phyloP scores from a whole-genome alignment of 2,329 filamentous ascomycete genomes.

The Alternaria ventricosa region DNA sequence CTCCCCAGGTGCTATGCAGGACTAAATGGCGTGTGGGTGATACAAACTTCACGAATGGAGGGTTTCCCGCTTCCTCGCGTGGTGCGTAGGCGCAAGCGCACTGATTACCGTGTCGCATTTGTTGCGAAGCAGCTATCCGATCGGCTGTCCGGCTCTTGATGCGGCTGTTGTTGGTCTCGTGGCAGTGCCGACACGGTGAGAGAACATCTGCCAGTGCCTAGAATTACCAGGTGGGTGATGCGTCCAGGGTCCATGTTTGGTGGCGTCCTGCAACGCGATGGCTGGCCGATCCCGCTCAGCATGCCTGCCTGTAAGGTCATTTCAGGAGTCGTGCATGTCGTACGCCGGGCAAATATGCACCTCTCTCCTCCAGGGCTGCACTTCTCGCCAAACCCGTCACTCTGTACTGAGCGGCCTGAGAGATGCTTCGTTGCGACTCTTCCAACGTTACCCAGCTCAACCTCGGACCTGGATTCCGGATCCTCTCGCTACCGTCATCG shows the following conservation, averaged over 20 bases:
- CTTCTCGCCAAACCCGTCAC: constrained; percentile 14
- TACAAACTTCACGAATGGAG: constrained; percentile 36
- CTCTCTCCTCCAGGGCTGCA: constrained; percentile 15
- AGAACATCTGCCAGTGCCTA: neutral
- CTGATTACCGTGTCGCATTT: constrained; percentile 38
- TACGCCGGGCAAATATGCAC: constrained; percentile 27
- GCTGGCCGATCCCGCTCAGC: neutral
- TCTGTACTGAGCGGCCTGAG: constrained; percentile 13
- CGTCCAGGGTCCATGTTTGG: constrained; percentile 12
- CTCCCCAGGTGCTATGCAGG: constrained; percentile 22
- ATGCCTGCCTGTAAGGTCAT: constrained; percentile 20
- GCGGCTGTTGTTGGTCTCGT: constrained; percentile 22
- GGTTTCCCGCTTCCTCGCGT: constrained; percentile 34
- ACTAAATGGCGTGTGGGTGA: constrained; percentile 29
- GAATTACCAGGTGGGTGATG: constrained; percentile 1
- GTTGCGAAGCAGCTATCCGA: constrained; percentile 32
- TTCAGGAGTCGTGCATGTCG: constrained; percentile 37
- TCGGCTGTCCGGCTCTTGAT: constrained; percentile 30
- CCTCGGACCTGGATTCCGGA: constrained; percentile 43
- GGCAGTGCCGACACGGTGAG: constrained; percentile 13
- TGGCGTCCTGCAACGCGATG: constrained; percentile 16
- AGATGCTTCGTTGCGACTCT: constrained; percentile 24
- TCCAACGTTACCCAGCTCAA: constrained; percentile 37
- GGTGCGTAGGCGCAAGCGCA: constrained; percentile 40
- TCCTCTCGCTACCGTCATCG: constrained; percentile 23